A percentile compares a stretch with the other conserved stretches of the same genome.
These are phyloP conservation scores for Tetracentron sinense DNA, from an alignment of 164 flowering plant species.

Conservation along the genomic window DNA sequence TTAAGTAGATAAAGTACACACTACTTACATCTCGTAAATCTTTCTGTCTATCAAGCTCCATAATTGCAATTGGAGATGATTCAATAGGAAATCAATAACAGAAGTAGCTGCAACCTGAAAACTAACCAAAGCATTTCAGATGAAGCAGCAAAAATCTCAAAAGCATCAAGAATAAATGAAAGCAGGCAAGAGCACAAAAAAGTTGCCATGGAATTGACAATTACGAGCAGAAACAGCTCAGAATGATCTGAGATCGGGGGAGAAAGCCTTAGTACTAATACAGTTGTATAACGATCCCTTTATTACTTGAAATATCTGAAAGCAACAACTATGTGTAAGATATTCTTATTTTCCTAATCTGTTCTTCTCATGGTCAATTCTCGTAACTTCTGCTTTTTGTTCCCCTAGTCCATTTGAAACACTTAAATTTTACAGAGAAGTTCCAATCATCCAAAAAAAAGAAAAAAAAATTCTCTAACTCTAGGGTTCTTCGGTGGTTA, in stretches of 20 bases:
- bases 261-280: not conserved
- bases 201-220: not conserved
- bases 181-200: too few relatives aligned
- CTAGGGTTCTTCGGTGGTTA: not conserved
- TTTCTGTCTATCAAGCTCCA: conserved; percentile 14
- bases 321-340: too few relatives aligned
- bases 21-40: conserved; percentile 13
- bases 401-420: not conserved
- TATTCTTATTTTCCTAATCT: not conserved
- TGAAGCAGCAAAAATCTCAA: not conserved
- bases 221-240: not conserved
- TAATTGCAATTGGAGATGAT: not conserved
- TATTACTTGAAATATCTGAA: not conserved
- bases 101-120: conserved; percentile 9
- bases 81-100: not conserved
- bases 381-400: not conserved
- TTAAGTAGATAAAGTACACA: not conserved
- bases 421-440: not conserved
- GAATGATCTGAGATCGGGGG: not conserved
- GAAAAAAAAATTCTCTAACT: too few relatives aligned
- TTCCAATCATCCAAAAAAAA: too few relatives aligned
- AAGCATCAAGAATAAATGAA: not conserved
- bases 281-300: not conserved
- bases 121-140: not conserved
- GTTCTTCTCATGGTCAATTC: not conserved